Conservation (phyloP, 306 rosid genomes). For the Sicyos edulis region DNA sequence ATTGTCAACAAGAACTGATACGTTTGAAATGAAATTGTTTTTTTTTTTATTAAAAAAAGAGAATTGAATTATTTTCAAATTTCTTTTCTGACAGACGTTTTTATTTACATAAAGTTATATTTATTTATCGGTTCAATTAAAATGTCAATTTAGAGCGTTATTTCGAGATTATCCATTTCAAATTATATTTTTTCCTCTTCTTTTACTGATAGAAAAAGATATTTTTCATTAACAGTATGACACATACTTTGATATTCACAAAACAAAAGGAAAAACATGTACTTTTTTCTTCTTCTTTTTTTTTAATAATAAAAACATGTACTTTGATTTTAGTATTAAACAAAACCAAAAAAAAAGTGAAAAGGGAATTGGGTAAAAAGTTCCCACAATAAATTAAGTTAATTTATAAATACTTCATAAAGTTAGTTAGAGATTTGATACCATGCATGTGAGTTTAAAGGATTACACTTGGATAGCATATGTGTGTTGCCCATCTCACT, state of each 20-base stretch:
- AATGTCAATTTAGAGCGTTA: neutral
- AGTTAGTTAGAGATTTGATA: constrained; percentile 9
- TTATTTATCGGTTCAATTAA: neutral
- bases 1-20: neutral
- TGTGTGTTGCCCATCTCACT: too few relatives aligned
- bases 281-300: too few relatives aligned
- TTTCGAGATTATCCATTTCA: too few relatives aligned
- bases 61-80: neutral
- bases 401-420: constrained; percentile 7
- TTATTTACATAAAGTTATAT: neutral
- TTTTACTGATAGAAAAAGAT: too few relatives aligned
- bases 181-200: too few relatives aligned
- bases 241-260: too few relatives aligned
- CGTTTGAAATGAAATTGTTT: neutral
- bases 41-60: too few relatives aligned
- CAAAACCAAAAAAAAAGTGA: neutral
- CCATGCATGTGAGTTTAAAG: neutral
- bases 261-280: too few relatives aligned
- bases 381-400: too few relatives aligned
- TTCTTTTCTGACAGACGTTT: neutral
- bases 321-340: neutral
- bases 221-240: too few relatives aligned
- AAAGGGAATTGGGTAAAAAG: neutral
- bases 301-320: neutral
- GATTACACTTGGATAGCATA: neutral